A percentile compares a stretch with the other conserved stretches of the same genome.
These are phyloP conservation scores for Talaromyces nanjingensis DNA, from an alignment of 495 filamentous ascomycete species.

Conservation along the genomic window DNA sequence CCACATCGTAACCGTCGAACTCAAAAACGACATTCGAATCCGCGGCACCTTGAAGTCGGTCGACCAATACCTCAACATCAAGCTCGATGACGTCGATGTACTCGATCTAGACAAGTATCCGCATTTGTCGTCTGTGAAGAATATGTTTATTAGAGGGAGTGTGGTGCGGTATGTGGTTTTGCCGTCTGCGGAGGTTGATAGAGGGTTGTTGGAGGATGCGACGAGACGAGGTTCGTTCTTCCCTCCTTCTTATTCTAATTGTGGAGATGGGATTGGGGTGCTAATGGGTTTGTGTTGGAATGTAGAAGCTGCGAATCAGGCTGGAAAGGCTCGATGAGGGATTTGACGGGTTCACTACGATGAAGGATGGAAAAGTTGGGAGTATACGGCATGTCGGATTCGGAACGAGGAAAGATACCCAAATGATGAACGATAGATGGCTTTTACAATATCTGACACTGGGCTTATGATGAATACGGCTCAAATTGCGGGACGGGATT, in stretches of 20 bases:
- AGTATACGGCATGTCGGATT: not conserved
- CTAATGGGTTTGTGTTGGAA: not conserved
- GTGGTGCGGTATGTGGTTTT: slow-evolving; percentile 95
- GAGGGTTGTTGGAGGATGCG: slow-evolving; percentile 88
- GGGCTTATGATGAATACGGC: not conserved
- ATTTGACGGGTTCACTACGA: not conserved
- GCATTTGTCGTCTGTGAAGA: slow-evolving; percentile 91
- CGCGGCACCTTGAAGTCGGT: slow-evolving; percentile 91
- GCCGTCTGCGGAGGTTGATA: slow-evolving; percentile 80
- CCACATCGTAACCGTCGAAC: slow-evolving; percentile 91
- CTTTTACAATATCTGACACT: not conserved
- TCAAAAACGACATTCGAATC: slow-evolving; percentile 98
- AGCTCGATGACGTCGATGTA: slow-evolving; percentile 89
- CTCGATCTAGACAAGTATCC: slow-evolving; percentile 89
- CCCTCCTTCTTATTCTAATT: not conserved
- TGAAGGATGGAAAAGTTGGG: not conserved
- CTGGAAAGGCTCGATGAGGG: slow-evolving; percentile 37
- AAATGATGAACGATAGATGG: not conserved
- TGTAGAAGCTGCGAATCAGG: slow-evolving; percentile 47
- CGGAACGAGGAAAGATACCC: not conserved
- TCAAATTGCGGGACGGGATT: not conserved
- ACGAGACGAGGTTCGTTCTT: slow-evolving; percentile 73
- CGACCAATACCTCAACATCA: slow-evolving; percentile 98
- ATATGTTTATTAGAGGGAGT: slow-evolving; percentile 94
- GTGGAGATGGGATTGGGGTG: not conserved